Evolutionary conservation across 2,329 filamentous ascomycete species (phyloP), one percentile per base, ranked within the genome.

Genomic region (Xylaria sp.): DNA sequence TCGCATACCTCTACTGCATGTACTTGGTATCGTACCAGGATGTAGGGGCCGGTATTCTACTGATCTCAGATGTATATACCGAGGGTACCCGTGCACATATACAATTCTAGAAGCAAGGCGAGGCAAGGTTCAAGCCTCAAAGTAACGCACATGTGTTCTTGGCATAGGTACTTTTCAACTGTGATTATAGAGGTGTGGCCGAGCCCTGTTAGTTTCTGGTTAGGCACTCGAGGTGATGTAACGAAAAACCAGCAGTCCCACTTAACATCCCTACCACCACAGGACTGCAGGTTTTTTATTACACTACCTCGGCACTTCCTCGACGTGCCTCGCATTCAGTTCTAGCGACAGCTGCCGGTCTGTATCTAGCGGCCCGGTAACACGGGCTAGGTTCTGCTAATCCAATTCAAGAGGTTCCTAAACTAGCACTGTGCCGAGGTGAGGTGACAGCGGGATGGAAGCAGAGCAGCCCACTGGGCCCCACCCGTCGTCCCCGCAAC

Each of bases 401-500:
- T 44, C 51, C 23, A 66, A 66, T 13, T 52, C 32, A 34, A 34
- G 9, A 34, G 32, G 32, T 34, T 9, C 32, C 32, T 34, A 34
- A 34, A 34, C 34, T 37, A 37, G 34, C 34, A 37, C 34, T 37
- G 34, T 37, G 34, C 41, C 18, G 41, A 8, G 28, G 25, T 32
- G 51, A n/a, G 10, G 44, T 63, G 65, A 58, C 62, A 68, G 65
- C 58, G 23, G 28, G 46, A 37, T 55, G 56, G 58, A 54, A 54
- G 51, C 39, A 65, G 28, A 41, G 56, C 50, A 41, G 37, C 25
- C 48, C 54, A 28, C 51, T 25, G 18, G 44, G 59, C 60, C 63
- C 71, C 71, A 51, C 69, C 71, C 71, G 69, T 73, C 71, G 69
- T 69, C 71, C 69, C 66, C 71, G 69, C 71, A 71, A 72, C 70